These are phyloP conservation scores for Ceriops tagal DNA, from an alignment of 345 rosid genomes.

Conservation along the genomic window DNA sequence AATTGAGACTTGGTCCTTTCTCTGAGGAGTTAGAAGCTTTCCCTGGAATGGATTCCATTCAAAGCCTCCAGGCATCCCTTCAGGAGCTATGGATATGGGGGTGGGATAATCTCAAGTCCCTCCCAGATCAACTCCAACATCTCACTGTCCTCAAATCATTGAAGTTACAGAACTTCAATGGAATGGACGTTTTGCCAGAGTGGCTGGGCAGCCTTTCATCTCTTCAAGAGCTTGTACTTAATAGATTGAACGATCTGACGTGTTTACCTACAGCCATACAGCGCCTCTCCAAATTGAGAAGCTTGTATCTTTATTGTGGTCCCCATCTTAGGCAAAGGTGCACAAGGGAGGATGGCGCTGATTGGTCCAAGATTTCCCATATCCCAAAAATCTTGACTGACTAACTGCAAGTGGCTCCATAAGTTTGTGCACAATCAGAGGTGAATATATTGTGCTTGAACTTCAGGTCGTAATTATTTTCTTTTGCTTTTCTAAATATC, in stretches of 20 bases:
- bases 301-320: neutral
- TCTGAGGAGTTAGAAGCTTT: neutral
- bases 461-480: too few species aligned
- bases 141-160: neutral
- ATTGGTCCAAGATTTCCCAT: slow-evolving; percentile 11
- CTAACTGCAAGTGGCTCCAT: too few species aligned
- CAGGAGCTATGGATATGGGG: neutral
- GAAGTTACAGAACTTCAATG: neutral
- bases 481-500: too few species aligned
- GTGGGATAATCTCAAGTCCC: neutral
- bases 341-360: neutral
- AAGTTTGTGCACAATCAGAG: too few species aligned
- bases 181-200: slow-evolving; percentile 8
- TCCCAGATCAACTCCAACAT: slow-evolving; percentile 2
- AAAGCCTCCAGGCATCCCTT: neutral
- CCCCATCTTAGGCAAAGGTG: neutral
- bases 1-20: neutral
- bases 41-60: slow-evolving; percentile 1
- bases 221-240: neutral
- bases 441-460: too few species aligned
- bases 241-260: neutral
- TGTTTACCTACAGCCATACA: neutral
- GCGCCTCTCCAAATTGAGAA: neutral
- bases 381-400: neutral
- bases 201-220: neutral